A percentile compares a stretch with the other conserved stretches of the same genome.
Conservation (phyloP, 441 rosid genomes). For the Syzygium syzygioides region DNA sequence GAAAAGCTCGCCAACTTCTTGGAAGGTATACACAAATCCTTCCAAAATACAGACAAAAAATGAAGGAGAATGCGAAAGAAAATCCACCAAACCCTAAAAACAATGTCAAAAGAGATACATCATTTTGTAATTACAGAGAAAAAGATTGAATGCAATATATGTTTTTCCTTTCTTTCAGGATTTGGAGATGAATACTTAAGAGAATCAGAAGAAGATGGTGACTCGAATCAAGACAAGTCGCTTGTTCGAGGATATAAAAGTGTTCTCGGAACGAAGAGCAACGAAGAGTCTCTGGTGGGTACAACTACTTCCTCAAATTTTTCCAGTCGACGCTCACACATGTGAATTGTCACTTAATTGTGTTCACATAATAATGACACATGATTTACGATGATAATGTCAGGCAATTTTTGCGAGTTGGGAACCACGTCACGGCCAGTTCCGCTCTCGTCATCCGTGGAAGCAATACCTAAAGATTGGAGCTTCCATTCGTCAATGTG, state of each 20-base stretch:
- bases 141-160: background rate
- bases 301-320: background rate
- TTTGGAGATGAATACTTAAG: conserved; percentile 9
- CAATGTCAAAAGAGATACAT: background rate
- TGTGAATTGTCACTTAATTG: background rate
- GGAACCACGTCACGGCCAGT: conserved; percentile 23
- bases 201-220: background rate
- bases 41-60: background rate
- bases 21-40: background rate
- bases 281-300: conserved; percentile 14
- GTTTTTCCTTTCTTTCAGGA: background rate
- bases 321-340: background rate
- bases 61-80: background rate
- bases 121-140: background rate
- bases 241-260: conserved; percentile 13
- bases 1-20: background rate
- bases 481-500: conserved; percentile 15
- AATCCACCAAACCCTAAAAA: background rate
- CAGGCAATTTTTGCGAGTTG: conserved; percentile 23
- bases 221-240: background rate
- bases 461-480: conserved; percentile 14
- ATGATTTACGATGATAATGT: background rate
- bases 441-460: conserved; percentile 23
- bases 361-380: background rate
- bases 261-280: conserved; percentile 9